Base-by-base conservation (phyloP, 306 rosid species). In the Cucurbita moschata region DNA sequence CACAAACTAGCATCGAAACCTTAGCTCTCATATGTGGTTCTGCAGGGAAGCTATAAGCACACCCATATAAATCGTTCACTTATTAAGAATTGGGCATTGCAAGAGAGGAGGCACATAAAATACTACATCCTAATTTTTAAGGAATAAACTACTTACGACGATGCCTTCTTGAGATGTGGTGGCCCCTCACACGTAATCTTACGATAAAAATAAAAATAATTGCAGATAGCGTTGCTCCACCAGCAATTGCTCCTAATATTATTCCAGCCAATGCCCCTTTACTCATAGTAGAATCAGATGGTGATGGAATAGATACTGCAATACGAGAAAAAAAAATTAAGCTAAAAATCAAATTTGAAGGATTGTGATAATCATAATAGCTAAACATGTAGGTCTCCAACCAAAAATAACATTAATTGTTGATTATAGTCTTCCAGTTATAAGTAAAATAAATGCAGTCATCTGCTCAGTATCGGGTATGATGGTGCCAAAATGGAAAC, bases 251-350 rank as follows among this genome's bases (percentile, higher is more conserved):
- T 77, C 96, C 99, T 58, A 95, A 16, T 82, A 91, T 46, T 74
- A 88, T 76, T 73, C 97, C 96, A 59, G 71, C 90, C 80, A 91
- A 63, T 8, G 95, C 90, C 6, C 93, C 92, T 4, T 75, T 85
- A 80, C 96, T 79, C 79, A 95, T 61, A 68, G 79, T 79, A 40
- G 89, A 82, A 51, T 69, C 40, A 69, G 83, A 84, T 68, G 78
- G 18, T 19, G 82, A 19, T 56, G n/a, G 1, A 70, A 7, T 0
- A 60, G 46, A 7, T 47, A 0, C 99, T 94, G 94, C 56, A 77
- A 83, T 77, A 77, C 75, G 44, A 77, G 77, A 75, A 67, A 40
- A 42, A 7, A 66, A 77, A 76, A 76, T 51, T 74, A 46, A 83
- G 77, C 54, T 46, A 65, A 39, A 43, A 78, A 82, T 76, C 11